Conservation (phyloP, 805 yeast genomes). For the Saturnispora halmiae region DNA sequence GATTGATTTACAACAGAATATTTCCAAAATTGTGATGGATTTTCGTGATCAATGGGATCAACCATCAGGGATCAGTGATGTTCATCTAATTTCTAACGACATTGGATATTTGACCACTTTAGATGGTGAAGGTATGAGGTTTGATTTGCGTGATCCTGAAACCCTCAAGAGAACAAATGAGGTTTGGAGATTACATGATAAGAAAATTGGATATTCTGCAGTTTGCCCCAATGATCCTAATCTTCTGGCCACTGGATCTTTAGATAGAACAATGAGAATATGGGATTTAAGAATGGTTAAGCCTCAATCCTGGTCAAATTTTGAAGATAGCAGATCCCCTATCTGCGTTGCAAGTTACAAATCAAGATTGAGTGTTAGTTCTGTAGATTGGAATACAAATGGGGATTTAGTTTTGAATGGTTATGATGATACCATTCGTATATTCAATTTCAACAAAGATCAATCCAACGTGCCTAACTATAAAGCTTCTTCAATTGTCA, state of each 20-base stretch:
- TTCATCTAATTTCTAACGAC: slow-evolving; percentile 48
- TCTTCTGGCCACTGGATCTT: slow-evolving; percentile 78
- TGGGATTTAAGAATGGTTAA: slow-evolving; percentile 72
- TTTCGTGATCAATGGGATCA: slow-evolving; percentile 45
- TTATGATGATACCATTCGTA: slow-evolving; percentile 73
- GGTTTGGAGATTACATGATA: slow-evolving; percentile 65
- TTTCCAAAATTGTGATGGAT: slow-evolving; percentile 54
- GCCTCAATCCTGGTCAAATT: slow-evolving; percentile 50
- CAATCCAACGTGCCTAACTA: slow-evolving; percentile 12
- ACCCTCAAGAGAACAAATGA: slow-evolving; percentile 2
- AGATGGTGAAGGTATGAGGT: slow-evolving; percentile 67
- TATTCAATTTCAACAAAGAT: slow-evolving; percentile 46
- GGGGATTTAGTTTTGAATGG: slow-evolving; percentile 82
- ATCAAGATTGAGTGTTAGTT: slow-evolving; percentile 73
- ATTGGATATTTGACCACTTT: slow-evolving; percentile 66
- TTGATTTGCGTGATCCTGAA: slow-evolving; percentile 48
- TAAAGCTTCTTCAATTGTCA: slow-evolving; percentile 8
- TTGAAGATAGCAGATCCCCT: slow-evolving; percentile 38
- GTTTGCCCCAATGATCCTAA: slow-evolving; percentile 59
- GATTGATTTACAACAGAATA: slow-evolving; percentile 54
- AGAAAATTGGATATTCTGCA: slow-evolving; percentile 85
- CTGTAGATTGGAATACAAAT: slow-evolving; percentile 71
- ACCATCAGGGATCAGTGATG: slow-evolving; percentile 66
- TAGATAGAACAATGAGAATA: slow-evolving; percentile 73
- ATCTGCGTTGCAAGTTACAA: slow-evolving; percentile 50